These are phyloP conservation scores for Hanseniaspora nectarophila DNA, from an alignment of 805 yeast genomes.

Conservation along the genomic window DNA sequence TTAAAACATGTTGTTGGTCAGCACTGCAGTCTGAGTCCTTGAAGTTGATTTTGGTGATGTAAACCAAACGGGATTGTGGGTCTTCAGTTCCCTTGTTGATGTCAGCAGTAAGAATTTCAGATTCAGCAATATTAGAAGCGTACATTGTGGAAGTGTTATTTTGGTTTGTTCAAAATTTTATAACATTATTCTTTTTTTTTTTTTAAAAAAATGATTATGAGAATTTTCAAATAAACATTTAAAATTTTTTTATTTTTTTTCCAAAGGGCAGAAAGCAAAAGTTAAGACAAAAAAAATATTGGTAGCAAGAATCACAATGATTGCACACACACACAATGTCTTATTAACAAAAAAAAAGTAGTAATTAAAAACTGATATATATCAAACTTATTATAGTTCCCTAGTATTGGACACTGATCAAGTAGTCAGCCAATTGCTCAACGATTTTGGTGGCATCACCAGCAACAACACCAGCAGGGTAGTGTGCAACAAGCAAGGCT, in stretches of 20 bases:
- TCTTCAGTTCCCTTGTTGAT: neutral
- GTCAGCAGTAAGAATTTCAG: neutral
- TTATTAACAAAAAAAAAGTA: too few relatives aligned
- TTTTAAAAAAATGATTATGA: neutral
- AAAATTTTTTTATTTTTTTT: too few relatives aligned
- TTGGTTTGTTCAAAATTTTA: too few relatives aligned
- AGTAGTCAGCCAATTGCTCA: conserved; percentile 89
- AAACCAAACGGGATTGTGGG: neutral
- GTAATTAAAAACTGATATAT: too few relatives aligned
- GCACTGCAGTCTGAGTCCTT: neutral
- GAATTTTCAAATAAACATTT: too few relatives aligned
- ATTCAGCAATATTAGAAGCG: neutral
- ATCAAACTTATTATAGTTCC: neutral
- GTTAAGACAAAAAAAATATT: too few relatives aligned
- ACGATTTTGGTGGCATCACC: conserved; percentile 93
- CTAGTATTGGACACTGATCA: conserved; percentile 76
- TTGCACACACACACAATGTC: too few relatives aligned
- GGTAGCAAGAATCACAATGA: too few relatives aligned
- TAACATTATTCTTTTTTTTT: too few relatives aligned
- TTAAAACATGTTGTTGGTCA: neutral
- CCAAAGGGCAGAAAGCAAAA: too few relatives aligned
- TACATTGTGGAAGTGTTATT: neutral
- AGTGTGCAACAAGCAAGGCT: conserved; percentile 86
- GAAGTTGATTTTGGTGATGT: conserved; percentile 8
- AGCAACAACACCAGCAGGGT: conserved; percentile 79